phyloP scores from a whole-genome alignment of 2,329 filamentous ascomycete genomes.

The Epichloe gansuensis region DNA sequence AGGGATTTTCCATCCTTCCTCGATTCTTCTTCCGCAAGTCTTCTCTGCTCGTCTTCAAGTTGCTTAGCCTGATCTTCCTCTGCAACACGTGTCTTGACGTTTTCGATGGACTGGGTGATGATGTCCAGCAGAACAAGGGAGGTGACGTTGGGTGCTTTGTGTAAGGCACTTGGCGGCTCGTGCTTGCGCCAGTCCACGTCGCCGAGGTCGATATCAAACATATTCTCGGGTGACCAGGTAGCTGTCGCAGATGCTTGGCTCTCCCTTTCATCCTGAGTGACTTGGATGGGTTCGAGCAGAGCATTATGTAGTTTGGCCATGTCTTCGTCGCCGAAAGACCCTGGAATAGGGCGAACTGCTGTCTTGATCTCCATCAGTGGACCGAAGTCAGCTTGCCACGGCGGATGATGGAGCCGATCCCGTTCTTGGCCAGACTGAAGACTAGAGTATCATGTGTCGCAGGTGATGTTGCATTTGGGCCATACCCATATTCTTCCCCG shows the following conservation, averaged over 20 bases:
- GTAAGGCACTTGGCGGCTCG: constrained; percentile 32
- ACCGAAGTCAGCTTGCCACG: background rate
- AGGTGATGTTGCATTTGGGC: background rate
- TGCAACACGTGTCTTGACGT: constrained; percentile 26
- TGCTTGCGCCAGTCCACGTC: constrained; percentile 34
- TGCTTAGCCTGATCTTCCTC: constrained; percentile 18
- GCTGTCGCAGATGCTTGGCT: constrained; percentile 8
- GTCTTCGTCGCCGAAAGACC: constrained; percentile 19
- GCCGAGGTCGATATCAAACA: constrained; percentile 13
- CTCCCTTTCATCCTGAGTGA: constrained; percentile 14
- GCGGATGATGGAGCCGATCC: background rate
- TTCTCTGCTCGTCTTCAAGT: constrained; percentile 17
- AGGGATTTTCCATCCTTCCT: constrained; percentile 17
- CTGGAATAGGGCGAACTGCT: constrained; percentile 15
- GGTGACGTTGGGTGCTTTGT: constrained; percentile 23
- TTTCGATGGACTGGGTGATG: constrained; percentile 32
- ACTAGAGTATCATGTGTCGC: background rate
- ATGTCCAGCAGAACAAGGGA: constrained; percentile 30
- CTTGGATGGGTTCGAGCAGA: constrained; percentile 15
- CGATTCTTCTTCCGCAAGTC: constrained; percentile 12
- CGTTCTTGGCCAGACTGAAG: background rate
- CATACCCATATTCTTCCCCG: background rate
- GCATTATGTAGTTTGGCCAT: constrained; percentile 19
- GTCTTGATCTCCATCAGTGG: constrained; percentile 5
- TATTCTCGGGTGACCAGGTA: constrained; percentile 13